These are phyloP conservation scores for Ceratobasidium sp. DNA, from an alignment of 1,284 basidiomycete genomes.

Conservation along the genomic window DNA sequence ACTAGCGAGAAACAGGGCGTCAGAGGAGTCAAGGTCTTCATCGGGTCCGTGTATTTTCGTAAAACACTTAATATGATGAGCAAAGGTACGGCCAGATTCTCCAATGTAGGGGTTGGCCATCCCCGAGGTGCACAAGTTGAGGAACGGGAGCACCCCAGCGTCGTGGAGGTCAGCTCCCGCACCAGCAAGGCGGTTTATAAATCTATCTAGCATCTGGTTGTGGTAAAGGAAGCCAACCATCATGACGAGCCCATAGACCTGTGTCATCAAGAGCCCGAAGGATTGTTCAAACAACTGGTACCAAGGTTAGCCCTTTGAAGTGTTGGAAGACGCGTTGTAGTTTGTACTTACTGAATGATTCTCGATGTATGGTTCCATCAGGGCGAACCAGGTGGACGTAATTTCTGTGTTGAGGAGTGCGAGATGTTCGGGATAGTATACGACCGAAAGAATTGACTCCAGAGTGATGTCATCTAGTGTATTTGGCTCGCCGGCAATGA, in stretches of 20 bases:
- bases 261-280: conserved; percentile 2
- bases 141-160: background rate
- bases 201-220: background rate
- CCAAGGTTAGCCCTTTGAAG: background rate
- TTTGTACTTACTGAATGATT: background rate
- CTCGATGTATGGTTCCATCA: background rate
- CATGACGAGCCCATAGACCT: background rate
- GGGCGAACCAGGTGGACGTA: background rate
- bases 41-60: background rate
- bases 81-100: background rate
- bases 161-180: background rate
- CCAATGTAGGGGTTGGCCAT: background rate
- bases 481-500: background rate
- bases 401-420: background rate
- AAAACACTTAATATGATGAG: background rate
- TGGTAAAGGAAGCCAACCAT: background rate
- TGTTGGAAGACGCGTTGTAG: no score
- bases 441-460: background rate
- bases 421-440: conserved; percentile 1
- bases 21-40: background rate
- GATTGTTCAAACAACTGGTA: background rate
- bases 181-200: background rate
- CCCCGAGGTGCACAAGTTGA: background rate
- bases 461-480: background rate
- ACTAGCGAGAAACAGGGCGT: background rate